phyloP scores from a whole-genome alignment of 257 asterid species.

The Plantago major region DNA sequence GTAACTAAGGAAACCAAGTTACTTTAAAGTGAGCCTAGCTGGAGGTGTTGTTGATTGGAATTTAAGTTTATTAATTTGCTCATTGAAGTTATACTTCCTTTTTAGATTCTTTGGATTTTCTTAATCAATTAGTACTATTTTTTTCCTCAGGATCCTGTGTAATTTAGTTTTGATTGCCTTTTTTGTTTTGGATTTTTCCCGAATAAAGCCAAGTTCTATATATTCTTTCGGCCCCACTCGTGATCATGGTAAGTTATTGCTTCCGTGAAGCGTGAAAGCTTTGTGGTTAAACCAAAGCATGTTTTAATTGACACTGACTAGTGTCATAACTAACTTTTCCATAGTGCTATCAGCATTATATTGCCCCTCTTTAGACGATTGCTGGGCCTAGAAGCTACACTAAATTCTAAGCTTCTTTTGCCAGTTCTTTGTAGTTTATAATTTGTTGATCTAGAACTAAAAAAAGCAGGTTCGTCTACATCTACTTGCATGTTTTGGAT shows the following conservation, averaged over 20 bases:
- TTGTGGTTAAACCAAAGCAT: constrained; percentile 40
- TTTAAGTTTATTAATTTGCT: constrained; percentile 7
- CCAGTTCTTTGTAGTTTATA: constrained; percentile 3
- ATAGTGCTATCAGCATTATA: constrained; percentile 43
- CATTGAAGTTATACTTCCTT: background rate
- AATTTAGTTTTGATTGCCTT: too few relatives aligned
- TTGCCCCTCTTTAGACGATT: constrained; percentile 35
- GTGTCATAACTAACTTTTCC: constrained; percentile 28
- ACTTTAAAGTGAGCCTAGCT: background rate
- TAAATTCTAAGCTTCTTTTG: constrained; percentile 14
- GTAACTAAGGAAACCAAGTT: background rate
- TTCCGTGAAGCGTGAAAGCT: constrained; percentile 26
- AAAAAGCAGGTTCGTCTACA: background rate
- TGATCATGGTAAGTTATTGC: background rate
- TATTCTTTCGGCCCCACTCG: constrained; percentile 12
- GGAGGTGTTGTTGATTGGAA: constrained; percentile 6
- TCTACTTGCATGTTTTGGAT: background rate
- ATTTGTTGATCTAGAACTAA: constrained; percentile 1
- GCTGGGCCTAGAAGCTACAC: constrained; percentile 33
- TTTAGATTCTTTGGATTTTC: background rate
- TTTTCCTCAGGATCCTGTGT: constrained; percentile 14
- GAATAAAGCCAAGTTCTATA: constrained; percentile 12
- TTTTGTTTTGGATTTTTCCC: constrained; percentile 12
- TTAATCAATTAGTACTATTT: constrained; percentile 1
- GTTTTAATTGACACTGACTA: constrained; percentile 28